Base-by-base conservation (phyloP, 2,329 filamentous ascomycete species). In the Nothopassalora personata region DNA sequence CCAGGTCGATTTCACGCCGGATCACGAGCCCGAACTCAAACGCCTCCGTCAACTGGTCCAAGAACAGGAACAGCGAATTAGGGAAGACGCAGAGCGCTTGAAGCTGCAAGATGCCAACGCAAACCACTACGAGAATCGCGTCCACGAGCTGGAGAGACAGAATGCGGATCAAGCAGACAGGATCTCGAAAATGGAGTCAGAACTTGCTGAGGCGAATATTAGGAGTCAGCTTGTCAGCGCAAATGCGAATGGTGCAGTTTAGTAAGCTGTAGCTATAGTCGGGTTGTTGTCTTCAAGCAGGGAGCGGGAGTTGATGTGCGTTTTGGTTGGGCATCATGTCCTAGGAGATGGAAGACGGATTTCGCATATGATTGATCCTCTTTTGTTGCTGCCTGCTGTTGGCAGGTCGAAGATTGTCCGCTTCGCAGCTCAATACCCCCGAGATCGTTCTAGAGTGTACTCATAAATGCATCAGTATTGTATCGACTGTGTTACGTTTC, bases 1-100 rank as follows among this genome's bases (percentile, higher is more conserved):
- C 23, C 36, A 59, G 8, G 10, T 34, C 15, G 50, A 30, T 23
- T 71, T 74, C 6, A 48, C 62, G 8, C 68, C 70, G 11, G 66
- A 72, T 43, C 67, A 78, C 23, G 69, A 72, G 57, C 64, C 65
- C 7, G 74, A 79, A 62, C 64, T 78, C 52, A 75, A 75, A 69
- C 68, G 75, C 23, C 67, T 80, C 23, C 70, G 73, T 33, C 66
- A 66, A 10, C 73, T 78, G 59, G 75, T 74, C 58, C 72, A 74
- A 31, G 72, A 76, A 61, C 76, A 77, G 61, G 75, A 77, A 53
- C 63, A 68, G 9, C 66, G 72, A 13, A 64, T 71, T 9, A 59
- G 61, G 49, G 39, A 70, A 54, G 65, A 70, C 58, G 56, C 57
- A 33, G 61, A 57, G 50, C 23, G 50, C 39, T n/a, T 43, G 7